Evolutionary conservation across 495 filamentous ascomycete genomes (phyloP), one percentile per base, ranked within the genome.

Genomic region (Penicillium ucsense): DNA sequence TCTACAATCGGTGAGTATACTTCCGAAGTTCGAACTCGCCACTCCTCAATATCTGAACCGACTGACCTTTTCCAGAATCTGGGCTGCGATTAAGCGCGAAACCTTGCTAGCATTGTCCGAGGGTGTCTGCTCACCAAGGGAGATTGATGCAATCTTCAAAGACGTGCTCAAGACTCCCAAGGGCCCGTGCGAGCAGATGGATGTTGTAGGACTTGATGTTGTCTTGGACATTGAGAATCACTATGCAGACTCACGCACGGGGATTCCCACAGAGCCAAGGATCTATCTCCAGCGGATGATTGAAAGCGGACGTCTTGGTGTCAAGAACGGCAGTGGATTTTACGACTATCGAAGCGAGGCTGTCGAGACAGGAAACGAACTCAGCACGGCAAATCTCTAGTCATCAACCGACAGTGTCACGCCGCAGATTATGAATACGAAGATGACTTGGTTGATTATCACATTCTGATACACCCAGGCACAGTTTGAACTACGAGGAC

Each of bases 61-160:
- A 20, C 20, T 20, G 20, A 20, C 20, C 20, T 20, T 20, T 2
- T 20, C 34, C 39, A 68, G 66, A 28, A 67, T 70, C 39, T 70
- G 67, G 67, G 65, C 67, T 10, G 67, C 67, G 11, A 71, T 68
- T 39, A 68, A 71, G 44, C 62, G 64, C 8, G 65, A 68, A 51
- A 53, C 65, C 0, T 60, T 71, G 1, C 50, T 61, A 10, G 51
- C 60, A 4, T 46, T 65, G 6, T 53, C 56, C 1, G 62, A 66
- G 37, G 67, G 67, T 3, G 54, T 71, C 29, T 57, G 56, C 9
- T 58, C 56, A 0, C 64, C 62, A 2, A 12, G 57, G 11, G 67
- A 71, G 42, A 59, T 71, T 7, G 65, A 71, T 45, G 54, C 53
- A 0, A 67, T 68, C n/a, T 71, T 62, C 50, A 68, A 67, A 40